These are phyloP conservation scores for Ogataea salicorniae DNA, from an alignment of 805 yeast genomes.

Conservation along the genomic window DNA sequence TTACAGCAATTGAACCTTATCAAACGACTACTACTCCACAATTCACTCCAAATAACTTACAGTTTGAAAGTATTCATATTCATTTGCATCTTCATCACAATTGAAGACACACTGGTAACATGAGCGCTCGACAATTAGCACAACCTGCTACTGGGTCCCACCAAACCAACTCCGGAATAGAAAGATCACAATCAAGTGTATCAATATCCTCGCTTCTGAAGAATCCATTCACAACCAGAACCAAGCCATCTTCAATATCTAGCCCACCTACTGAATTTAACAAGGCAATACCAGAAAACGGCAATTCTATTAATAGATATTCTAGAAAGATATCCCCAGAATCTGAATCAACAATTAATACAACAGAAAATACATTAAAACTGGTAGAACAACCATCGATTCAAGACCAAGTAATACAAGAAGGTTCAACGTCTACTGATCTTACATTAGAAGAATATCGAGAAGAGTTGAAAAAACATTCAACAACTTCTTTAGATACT, in stretches of 20 bases:
- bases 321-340: slow-evolving; percentile 1
- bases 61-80: no score
- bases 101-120: neutral
- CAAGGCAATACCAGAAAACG: neutral
- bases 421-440: slow-evolving; percentile 6
- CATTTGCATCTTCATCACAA: no score
- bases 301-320: no score
- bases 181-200: slow-evolving; percentile 16
- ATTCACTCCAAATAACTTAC: no score
- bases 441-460: slow-evolving; percentile 25
- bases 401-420: no score
- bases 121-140: neutral
- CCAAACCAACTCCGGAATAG: slow-evolving; percentile 1
- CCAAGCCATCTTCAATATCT: neutral
- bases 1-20: no score
- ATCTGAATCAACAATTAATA: neutral
- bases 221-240: slow-evolving; percentile 14
- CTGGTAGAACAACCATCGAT: neutral
- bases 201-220: slow-evolving; percentile 19
- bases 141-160: neutral
- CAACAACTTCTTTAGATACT: slow-evolving; percentile 1
- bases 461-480: slow-evolving; percentile 14
- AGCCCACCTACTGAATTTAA: neutral
- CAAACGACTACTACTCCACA: no score
- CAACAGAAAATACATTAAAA: neutral